Percentiles rank a stretch among this genome's conserved stretches.
phyloP scores from a whole-genome alignment of 495 filamentous ascomycete genomes.

The Trichocladium uniseriatum region DNA sequence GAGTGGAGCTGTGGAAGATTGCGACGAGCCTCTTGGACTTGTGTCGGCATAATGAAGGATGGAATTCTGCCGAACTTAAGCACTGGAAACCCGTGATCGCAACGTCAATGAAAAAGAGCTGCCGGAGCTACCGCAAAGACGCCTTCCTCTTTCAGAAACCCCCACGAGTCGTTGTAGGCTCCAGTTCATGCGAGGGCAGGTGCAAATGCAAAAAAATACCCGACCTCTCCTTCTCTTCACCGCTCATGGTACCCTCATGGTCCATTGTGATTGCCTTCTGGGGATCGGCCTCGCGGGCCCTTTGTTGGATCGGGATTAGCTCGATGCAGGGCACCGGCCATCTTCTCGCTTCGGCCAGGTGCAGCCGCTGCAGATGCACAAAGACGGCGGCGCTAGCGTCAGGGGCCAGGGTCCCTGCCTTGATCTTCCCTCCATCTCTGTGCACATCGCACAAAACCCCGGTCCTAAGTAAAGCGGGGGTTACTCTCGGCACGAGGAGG shows the following conservation, averaged over 20 bases:
- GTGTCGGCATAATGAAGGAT: background rate
- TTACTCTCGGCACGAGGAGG: slow-evolving; percentile 9
- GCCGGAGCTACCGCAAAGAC: slow-evolving; percentile 10
- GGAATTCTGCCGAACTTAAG: slow-evolving; percentile 10
- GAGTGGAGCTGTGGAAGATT: slow-evolving; percentile 7
- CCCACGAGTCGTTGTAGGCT: no score
- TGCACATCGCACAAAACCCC: slow-evolving; percentile 20
- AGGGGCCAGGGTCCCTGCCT: slow-evolving; percentile 14
- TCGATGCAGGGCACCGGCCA: slow-evolving; percentile 8
- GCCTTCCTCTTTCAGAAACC: background rate
- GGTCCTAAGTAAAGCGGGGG: slow-evolving; percentile 3
- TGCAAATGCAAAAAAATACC: no score
- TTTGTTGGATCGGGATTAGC: slow-evolving; percentile 13
- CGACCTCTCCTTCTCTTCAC: no score
- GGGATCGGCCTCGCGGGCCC: slow-evolving; percentile 10
- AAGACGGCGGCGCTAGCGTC: slow-evolving; percentile 9
- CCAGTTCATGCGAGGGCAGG: no score
- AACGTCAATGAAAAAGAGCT: slow-evolving; percentile 3
- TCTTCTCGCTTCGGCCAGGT: slow-evolving; percentile 10
- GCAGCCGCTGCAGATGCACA: slow-evolving; percentile 13
- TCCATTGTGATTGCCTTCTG: slow-evolving; percentile 17
- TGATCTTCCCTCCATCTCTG: slow-evolving; percentile 19
- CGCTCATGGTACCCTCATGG: background rate
- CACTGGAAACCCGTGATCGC: no score
- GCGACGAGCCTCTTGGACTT: background rate